Percentiles rank a stretch among this genome's conserved stretches.
Evolutionary conservation across 371 early-diverging fungal genomes (phyloP).

Genomic region (Apophysomyces ossiformis): DNA sequence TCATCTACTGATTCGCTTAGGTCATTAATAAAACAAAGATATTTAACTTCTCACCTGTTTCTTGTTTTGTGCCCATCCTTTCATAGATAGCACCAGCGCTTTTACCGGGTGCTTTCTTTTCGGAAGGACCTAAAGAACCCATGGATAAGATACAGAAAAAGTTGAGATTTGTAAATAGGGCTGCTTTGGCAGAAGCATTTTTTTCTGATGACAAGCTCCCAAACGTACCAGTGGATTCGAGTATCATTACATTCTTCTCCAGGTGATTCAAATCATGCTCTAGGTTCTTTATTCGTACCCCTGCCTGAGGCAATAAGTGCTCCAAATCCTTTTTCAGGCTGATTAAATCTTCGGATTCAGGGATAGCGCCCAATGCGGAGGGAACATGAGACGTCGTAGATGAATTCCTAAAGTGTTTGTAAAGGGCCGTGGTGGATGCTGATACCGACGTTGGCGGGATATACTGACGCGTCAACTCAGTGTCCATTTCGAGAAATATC

Average conservation of each 20-base stretch:
- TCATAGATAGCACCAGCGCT: slow-evolving; percentile 31
- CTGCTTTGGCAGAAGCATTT: background rate
- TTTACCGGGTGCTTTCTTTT: slow-evolving; percentile 25
- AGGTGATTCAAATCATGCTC: slow-evolving; percentile 31
- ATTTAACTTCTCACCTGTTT: slow-evolving; percentile 24
- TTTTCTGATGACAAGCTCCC: too few relatives aligned
- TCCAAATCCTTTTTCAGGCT: slow-evolving; percentile 47
- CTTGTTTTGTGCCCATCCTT: slow-evolving; percentile 41
- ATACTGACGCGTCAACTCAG: slow-evolving; percentile 28
- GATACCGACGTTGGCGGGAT: slow-evolving; percentile 39
- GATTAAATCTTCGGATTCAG: slow-evolving; percentile 39
- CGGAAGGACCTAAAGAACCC: background rate
- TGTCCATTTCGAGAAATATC: slow-evolving; percentile 19
- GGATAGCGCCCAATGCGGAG: slow-evolving; percentile 34
- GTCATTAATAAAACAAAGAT: too few relatives aligned
- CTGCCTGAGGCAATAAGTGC: slow-evolving; percentile 36
- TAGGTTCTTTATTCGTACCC: slow-evolving; percentile 33
- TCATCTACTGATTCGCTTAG: slow-evolving; percentile 13
- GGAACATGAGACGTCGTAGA: slow-evolving; percentile 23
- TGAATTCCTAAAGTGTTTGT: slow-evolving; percentile 30
- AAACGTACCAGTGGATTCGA: slow-evolving; percentile 11
- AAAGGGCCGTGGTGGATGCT: slow-evolving; percentile 34
- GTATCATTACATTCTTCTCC: slow-evolving; percentile 27
- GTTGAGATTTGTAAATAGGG: too few relatives aligned
- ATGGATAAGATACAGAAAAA: too few relatives aligned